phyloP scores from a whole-genome alignment of 2,329 filamentous ascomycete species.

The Phoma sp. region DNA sequence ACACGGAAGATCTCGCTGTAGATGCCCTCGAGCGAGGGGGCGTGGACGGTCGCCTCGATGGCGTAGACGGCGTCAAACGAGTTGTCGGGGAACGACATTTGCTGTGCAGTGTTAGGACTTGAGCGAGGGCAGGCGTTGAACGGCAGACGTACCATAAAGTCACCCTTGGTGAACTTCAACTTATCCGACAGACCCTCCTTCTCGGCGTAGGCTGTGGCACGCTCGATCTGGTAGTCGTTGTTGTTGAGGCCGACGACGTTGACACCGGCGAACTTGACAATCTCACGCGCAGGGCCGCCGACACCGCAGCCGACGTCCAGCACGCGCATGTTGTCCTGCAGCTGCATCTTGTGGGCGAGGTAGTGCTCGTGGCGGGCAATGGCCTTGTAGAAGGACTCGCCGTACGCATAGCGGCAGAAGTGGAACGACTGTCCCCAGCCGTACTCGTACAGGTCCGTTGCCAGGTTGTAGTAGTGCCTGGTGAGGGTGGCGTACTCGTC shows the following conservation, averaged over 20 bases:
- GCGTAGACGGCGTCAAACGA: slow-evolving; percentile 94
- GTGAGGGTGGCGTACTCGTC: slow-evolving; percentile 93
- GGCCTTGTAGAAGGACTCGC: slow-evolving; percentile 87
- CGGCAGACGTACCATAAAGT: slow-evolving; percentile 78
- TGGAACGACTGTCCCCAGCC: slow-evolving; percentile 97
- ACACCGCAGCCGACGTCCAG: slow-evolving; percentile 97
- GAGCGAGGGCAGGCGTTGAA: too few relatives aligned
- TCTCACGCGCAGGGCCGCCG: slow-evolving; percentile 92
- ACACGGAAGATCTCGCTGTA: slow-evolving; percentile 96
- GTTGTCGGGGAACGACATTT: slow-evolving; percentile 95
- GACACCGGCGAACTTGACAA: slow-evolving; percentile 91
- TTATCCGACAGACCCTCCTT: slow-evolving; percentile 83
- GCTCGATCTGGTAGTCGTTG: slow-evolving; percentile 98
- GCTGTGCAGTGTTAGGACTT: slow-evolving; percentile 60
- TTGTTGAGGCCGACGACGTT: slow-evolving; percentile 96
- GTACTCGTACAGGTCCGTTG: slow-evolving; percentile 96
- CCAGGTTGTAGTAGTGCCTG: slow-evolving; percentile 95
- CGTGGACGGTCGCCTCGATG: slow-evolving; percentile 96
- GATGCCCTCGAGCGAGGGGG: slow-evolving; percentile 86
- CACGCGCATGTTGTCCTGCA: slow-evolving; percentile 86
- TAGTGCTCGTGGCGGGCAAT: slow-evolving; percentile 98
- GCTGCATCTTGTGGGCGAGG: slow-evolving; percentile 85
- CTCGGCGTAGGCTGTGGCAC: slow-evolving; percentile 82
- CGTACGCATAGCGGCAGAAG: slow-evolving; percentile 90
- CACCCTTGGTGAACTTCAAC: slow-evolving; percentile 88